A percentile compares a stretch with the other conserved stretches of the same genome.
Conservation (phyloP, 768 basidiomycete genomes). For the Hypholoma sublateritium region DNA sequence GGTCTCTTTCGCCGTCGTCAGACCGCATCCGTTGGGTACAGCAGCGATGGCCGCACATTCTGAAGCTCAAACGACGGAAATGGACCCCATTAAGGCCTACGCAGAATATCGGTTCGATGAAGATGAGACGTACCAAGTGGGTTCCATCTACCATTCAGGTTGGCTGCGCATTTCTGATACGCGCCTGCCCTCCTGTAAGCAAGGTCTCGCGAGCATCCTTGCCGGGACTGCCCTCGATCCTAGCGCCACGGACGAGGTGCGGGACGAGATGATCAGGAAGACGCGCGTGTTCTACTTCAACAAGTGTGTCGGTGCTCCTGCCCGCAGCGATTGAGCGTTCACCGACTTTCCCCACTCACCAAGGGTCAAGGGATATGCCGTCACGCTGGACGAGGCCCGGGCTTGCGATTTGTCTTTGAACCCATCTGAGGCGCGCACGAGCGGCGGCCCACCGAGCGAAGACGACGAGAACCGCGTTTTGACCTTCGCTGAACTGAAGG, state of each 20-base stretch:
- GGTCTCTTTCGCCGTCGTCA: too few relatives aligned
- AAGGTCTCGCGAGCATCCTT: slow-evolving; percentile 63
- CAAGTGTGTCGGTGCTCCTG: slow-evolving; percentile 35
- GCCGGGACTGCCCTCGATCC: slow-evolving; percentile 37
- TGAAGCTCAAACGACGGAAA: neutral
- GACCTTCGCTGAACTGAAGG: slow-evolving; percentile 67
- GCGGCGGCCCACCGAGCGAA: neutral
- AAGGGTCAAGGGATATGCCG: slow-evolving; percentile 40
- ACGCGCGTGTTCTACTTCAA: slow-evolving; percentile 77
- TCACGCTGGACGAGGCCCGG: slow-evolving; percentile 42
- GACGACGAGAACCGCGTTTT: slow-evolving; percentile 43
- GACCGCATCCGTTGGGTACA: neutral
- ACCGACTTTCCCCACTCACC: neutral
- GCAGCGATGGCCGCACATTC: neutral
- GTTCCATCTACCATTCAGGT: slow-evolving; percentile 3
- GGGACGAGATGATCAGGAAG: slow-evolving; percentile 48
- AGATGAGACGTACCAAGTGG: slow-evolving; percentile 62
- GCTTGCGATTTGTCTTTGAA: slow-evolving; percentile 29
- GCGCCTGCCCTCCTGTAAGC: slow-evolving; percentile 37
- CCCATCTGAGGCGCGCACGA: neutral
- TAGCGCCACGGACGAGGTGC: slow-evolving; percentile 31
- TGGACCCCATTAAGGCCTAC: slow-evolving; percentile 6
- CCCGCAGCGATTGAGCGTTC: neutral
- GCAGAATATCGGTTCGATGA: slow-evolving; percentile 43
- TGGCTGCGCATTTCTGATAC: neutral